Evolutionary conservation across 1,284 basidiomycete genomes (phyloP).

Genomic region (Fereydounia khargensis): DNA sequence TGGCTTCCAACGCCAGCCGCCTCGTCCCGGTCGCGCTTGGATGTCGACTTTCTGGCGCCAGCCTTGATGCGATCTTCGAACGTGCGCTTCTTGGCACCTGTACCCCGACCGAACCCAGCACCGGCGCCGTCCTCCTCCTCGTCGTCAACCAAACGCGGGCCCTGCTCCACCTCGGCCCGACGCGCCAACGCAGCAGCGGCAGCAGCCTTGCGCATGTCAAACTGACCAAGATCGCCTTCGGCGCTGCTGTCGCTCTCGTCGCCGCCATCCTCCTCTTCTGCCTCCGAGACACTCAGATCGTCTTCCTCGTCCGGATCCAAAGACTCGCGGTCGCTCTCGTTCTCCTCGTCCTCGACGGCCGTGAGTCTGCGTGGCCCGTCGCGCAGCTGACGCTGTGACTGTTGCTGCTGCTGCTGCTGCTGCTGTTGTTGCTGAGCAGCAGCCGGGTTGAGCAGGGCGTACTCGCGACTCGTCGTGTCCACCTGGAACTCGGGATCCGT

Average conservation of each 20-base stretch:
- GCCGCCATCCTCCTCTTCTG: not conserved
- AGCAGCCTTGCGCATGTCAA: slow-evolving; percentile 34
- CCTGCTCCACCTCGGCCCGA: slow-evolving; percentile 43
- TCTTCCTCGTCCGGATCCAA: slow-evolving; percentile 58
- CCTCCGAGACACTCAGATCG: slow-evolving; percentile 3
- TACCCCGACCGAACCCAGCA: slow-evolving; percentile 1
- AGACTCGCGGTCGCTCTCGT: slow-evolving; percentile 75
- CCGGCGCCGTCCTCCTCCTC: slow-evolving; percentile 16
- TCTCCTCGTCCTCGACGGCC: slow-evolving; percentile 83
- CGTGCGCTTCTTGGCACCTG: slow-evolving; percentile 28
- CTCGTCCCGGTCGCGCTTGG: slow-evolving; percentile 3
- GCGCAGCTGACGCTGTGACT: slow-evolving; percentile 7
- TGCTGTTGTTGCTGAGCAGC: slow-evolving; percentile 57
- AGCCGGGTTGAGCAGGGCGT: slow-evolving; percentile 85
- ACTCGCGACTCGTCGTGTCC: slow-evolving; percentile 83
- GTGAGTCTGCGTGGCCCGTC: slow-evolving; percentile 62
- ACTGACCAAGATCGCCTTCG: slow-evolving; percentile 36
- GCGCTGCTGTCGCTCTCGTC: slow-evolving; percentile 50
- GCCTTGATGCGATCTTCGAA: slow-evolving; percentile 31
- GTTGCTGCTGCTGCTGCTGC: slow-evolving; percentile 2
- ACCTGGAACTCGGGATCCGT: slow-evolving; percentile 91
- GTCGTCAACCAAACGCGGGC: slow-evolving; percentile 26
- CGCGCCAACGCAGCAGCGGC: slow-evolving; percentile 43
- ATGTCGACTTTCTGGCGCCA: not conserved
- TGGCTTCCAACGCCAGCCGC: slow-evolving; percentile 8